A percentile compares a stretch with the other conserved stretches of the same genome.
phyloP scores from a whole-genome alignment of 495 filamentous ascomycete species.

The Entonaema liquescens region DNA sequence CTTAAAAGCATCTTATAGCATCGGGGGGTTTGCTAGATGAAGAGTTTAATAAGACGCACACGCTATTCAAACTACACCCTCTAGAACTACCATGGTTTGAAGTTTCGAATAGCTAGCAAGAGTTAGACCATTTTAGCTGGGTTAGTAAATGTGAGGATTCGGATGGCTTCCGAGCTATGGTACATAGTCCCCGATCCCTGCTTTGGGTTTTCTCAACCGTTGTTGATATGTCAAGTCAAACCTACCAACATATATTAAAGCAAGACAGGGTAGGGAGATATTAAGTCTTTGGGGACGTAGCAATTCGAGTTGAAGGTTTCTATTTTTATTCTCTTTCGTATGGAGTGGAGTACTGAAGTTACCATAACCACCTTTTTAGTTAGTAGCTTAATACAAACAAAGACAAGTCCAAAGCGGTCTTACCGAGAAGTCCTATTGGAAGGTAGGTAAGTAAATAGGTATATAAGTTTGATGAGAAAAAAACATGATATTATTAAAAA shows the following conservation, averaged over 20 bases:
- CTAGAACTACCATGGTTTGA: not conserved
- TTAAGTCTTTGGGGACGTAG: not conserved
- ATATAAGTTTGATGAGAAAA: slow-evolving; percentile 2
- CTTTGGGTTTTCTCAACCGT: not conserved
- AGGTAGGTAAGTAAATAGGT: not conserved
- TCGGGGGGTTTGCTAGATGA: not conserved
- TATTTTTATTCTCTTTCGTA: not conserved
- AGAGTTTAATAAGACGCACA: not conserved
- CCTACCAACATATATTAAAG: not conserved
- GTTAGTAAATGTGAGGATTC: not conserved
- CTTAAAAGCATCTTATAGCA: not conserved
- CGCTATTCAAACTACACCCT: slow-evolving; percentile 5
- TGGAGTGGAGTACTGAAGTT: not conserved
- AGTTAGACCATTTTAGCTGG: slow-evolving; percentile 2
- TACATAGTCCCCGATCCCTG: not conserved
- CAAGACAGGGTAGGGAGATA: not conserved
- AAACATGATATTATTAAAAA: too few species aligned
- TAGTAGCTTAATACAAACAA: not conserved
- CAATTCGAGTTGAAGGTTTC: not conserved
- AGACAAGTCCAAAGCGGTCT: slow-evolving; percentile 2
- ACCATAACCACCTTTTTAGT: not conserved
- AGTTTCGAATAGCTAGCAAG: not conserved
- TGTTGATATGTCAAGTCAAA: not conserved
- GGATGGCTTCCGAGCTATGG: slow-evolving; percentile 5
- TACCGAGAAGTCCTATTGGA: slow-evolving; percentile 5